Evolutionary conservation across 2,329 filamentous ascomycete genomes (phyloP).

Genomic region (Hypoxylon sp.): DNA sequence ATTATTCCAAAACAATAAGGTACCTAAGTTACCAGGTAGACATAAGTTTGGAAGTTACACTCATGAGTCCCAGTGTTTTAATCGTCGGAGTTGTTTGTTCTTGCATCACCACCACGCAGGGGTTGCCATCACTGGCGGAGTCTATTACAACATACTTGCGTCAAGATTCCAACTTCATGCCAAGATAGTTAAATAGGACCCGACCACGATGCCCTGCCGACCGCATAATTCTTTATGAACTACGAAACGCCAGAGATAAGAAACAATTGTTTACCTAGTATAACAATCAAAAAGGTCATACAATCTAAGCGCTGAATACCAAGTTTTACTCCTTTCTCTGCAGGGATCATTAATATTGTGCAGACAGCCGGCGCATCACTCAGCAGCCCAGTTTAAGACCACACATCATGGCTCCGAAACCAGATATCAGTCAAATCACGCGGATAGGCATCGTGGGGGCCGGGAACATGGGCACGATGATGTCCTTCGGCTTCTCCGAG

Average conservation of each 20-base stretch:
- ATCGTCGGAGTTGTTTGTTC: neutral
- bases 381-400: neutral
- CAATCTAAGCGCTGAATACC: neutral
- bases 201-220: neutral
- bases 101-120: constrained; percentile 15
- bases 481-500: constrained; percentile 70
- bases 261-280: neutral
- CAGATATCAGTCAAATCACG: constrained; percentile 31
- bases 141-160: constrained; percentile 32
- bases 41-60: too few relatives aligned
- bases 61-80: neutral
- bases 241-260: neutral
- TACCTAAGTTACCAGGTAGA: too few relatives aligned
- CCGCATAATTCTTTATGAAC: neutral
- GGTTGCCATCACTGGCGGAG: constrained; percentile 5
- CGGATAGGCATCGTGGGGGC: constrained; percentile 69
- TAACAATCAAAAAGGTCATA: neutral
- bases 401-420: constrained; percentile 6
- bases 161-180: constrained; percentile 16
- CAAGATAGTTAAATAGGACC: neutral
- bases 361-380: neutral
- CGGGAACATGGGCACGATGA: constrained; percentile 70
- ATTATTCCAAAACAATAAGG: neutral
- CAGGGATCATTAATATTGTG: too few relatives aligned
- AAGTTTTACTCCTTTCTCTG: neutral